Base-by-base conservation (phyloP, 805 yeast genomes). In the Ogataea saltuana region DNA sequence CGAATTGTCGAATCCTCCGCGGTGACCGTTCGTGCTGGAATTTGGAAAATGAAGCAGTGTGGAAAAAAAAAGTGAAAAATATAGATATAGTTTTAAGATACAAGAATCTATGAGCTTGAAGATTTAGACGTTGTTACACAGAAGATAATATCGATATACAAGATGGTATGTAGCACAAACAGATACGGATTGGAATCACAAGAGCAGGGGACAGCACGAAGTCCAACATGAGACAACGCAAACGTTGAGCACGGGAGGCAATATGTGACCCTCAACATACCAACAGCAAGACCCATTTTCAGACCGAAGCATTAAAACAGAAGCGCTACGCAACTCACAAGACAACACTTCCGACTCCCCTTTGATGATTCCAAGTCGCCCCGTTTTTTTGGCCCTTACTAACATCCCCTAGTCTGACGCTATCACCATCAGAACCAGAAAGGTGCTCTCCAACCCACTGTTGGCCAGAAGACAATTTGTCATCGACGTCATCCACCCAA, bases 391-490 rank as follows among this genome's bases (percentile, higher is more conserved):
- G 13, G 6, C 35, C 4, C n/a, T 18, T 37, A 38, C 45, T 35
- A 42, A 39, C 45, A 31, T 19, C 19, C 22, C 59, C 42, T 64
- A 86, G 96, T 86, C 95, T 85, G 99, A 93, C 95, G 90, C 98
- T 74, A 90, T 93, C 78, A 93, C 99, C 70, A 87, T 93, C 82
- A 91, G 98, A 85, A 91, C 98, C 75, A 86, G 98, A 85, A 91
- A 85, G 81, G 97, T 91, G 80, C 87, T 91, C 77, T 77, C 96
- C 78, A 93, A 93, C 95, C 97, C 98, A 72, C 86, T 93, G 74
- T 86, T 93, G 76, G 90, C 88, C 72, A 91, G 99, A 85, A 90
- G 96, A 80, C 99, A 93, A 81, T 93, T 93, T 75, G 99, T 93
- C 80, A 83, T 93, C 71, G 99, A 93, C 80, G 97, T 93, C 67